Evolutionary conservation across 805 yeast species (phyloP), one percentile per base, ranked within the genome.

Genomic region (Candida ascalaphidarum): DNA sequence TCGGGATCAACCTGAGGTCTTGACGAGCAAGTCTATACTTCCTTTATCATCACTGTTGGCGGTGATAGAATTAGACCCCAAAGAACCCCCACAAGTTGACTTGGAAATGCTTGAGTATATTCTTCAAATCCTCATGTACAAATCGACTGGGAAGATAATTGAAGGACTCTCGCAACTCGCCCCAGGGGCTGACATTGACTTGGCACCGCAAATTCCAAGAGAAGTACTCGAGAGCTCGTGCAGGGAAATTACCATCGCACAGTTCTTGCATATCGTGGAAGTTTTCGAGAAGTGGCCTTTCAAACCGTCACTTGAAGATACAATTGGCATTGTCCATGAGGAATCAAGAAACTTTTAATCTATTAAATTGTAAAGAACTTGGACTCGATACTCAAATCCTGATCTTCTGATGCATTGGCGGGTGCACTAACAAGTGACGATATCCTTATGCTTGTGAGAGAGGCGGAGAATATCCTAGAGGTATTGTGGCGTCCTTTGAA

Each of bases 241-340:
- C 1, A 50, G 56, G 11, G 65, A 68, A 3, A 55, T 86, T 26
- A 58, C 74, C 0, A 45, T 57, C 2, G 71, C 68, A 1, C 89
- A 85, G n/a, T 59, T 79, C 34, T 33, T 60, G 5, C 39, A 49
- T 5, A 46, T 88, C 5, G 61, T 75, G 7, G 52, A 68, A 3
- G 61, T 55, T 3, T 84, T 79, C 46, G 65, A 61, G 23, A 44
- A 55, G 10, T 89, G 96, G 97, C 92, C 96, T 0, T 89, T 86
- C 61, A 85, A 78, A 50, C 96, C 94, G 57, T 31, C 48, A 55
- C 32, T 46, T 4, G 23, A 29, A 5, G 44, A 40, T 14, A 32
- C 27, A 11, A 26, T 39, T 31, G 38, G 35, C 19, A 21, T 39
- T 7, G 31, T 37, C 7, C 27, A 25, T 13, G 43, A 36, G 7